Percentiles rank a stretch among this genome's conserved stretches.
Evolutionary conservation across 495 filamentous ascomycete genomes (phyloP).

Genomic region (Hypoxylon cercidicola): DNA sequence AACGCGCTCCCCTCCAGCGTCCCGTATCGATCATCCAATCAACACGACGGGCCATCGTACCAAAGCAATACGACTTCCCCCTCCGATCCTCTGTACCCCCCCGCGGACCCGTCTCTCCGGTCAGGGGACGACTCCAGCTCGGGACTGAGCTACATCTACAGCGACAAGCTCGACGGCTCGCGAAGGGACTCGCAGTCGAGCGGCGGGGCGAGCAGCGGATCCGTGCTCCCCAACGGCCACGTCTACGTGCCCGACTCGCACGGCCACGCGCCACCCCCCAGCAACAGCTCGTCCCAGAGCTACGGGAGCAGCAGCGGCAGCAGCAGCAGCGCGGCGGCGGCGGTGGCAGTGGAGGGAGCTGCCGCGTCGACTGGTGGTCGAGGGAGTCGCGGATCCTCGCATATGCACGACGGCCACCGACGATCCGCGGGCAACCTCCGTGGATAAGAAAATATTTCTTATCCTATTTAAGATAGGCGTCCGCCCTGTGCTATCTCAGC

Average conservation of each 20-base stretch:
- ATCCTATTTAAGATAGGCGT: no score
- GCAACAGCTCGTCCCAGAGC: constrained; percentile 22
- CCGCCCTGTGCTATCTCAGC: constrained; percentile 20
- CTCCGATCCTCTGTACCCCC: constrained; percentile 29
- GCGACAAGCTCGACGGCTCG: constrained; percentile 32
- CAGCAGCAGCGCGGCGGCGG: no score
- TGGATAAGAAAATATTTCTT: constrained; percentile 36
- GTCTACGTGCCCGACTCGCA: constrained; percentile 45
- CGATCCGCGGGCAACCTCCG: constrained; percentile 49
- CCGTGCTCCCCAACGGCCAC: constrained; percentile 45
- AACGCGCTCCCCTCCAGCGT: constrained; percentile 17
- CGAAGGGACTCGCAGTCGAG: constrained; percentile 40
- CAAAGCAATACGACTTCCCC: constrained; percentile 7
- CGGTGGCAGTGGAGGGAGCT: constrained; percentile 34
- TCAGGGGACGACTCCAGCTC: constrained; percentile 33
- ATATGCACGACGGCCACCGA: constrained; percentile 42
- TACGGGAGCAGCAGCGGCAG: constrained; percentile 26
- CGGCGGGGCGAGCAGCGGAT: constrained; percentile 24
- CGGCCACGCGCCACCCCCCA: constrained; percentile 1
- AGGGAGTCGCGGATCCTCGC: constrained; percentile 34
- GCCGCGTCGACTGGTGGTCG: constrained; percentile 27
- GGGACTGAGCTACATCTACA: constrained; percentile 41
- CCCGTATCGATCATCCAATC: constrained; percentile 13
- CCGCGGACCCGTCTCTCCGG: constrained; percentile 30
- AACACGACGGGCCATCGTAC: constrained; percentile 20